Conservation (phyloP, 208 protist species). For the Leptomonas pyrrhocoris region DNA sequence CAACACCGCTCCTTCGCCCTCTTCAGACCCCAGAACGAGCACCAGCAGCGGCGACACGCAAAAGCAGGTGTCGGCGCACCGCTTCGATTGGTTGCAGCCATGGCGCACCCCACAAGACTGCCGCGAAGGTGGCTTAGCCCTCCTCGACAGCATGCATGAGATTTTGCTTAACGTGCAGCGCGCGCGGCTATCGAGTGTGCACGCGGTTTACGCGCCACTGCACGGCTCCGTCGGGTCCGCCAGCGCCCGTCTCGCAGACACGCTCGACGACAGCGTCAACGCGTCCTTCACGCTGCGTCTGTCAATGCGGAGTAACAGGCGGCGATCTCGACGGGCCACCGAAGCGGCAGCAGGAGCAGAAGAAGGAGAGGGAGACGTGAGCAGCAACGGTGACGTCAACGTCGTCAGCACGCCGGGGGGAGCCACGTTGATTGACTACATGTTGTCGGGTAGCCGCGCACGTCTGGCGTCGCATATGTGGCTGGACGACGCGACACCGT, state of each 20-base stretch:
- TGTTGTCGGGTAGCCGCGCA: neutral
- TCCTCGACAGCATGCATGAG: conserved; percentile 43
- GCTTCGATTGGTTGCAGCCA: conserved; percentile 41
- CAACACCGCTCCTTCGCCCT: neutral
- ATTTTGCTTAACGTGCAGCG: conserved; percentile 39
- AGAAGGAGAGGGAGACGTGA: neutral
- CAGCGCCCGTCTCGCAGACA: conserved; percentile 6
- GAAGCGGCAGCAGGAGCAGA: neutral
- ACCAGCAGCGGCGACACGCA: neutral
- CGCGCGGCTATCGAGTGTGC: conserved; percentile 34
- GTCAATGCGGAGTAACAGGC: conserved; percentile 14
- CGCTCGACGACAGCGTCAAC: conserved; percentile 6
- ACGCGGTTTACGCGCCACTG: conserved; percentile 32
- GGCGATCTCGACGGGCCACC: neutral
- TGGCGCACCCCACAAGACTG: conserved; percentile 57
- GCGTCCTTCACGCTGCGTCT: neutral
- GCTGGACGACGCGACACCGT: neutral
- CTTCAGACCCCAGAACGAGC: neutral
- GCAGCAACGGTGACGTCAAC: neutral
- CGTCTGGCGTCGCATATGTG: conserved; percentile 14
- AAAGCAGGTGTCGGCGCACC: neutral
- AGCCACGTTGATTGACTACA: conserved; percentile 26
- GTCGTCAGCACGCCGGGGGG: neutral
- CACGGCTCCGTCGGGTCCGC: neutral
- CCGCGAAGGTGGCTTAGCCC: conserved; percentile 43